These are phyloP conservation scores for Penicillium sp. DNA, from an alignment of 2,329 filamentous ascomycete genomes.

Conservation along the genomic window DNA sequence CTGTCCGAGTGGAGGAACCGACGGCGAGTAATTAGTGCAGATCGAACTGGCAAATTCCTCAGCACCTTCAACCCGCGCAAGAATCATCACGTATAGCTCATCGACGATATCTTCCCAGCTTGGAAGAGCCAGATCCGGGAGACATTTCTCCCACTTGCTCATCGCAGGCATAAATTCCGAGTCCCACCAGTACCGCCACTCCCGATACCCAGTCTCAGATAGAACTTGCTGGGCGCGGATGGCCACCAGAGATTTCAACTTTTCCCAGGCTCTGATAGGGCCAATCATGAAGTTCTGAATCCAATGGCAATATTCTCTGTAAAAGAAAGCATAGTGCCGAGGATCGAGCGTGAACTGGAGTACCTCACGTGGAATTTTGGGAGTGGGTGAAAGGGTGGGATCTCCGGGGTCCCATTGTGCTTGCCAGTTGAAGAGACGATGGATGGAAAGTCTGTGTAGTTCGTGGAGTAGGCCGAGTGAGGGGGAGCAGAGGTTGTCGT, in stretches of 20 bases:
- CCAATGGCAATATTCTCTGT: neutral
- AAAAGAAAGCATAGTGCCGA: constrained; percentile 19
- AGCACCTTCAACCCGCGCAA: constrained; percentile 28
- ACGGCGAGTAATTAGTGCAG: neutral
- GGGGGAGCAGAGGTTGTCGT: constrained; percentile 27
- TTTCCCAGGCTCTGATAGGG: neutral
- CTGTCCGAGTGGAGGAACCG: neutral
- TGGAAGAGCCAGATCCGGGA: constrained; percentile 24
- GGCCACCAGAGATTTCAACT: constrained; percentile 7
- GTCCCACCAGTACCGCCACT: constrained; percentile 28
- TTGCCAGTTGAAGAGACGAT: constrained; percentile 27
- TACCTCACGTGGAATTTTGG: constrained; percentile 27
- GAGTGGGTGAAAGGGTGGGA: constrained; percentile 16
- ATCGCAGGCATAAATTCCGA: constrained; percentile 23
- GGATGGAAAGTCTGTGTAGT: constrained; percentile 23
- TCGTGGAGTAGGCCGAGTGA: neutral
- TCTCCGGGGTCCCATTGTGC: constrained; percentile 8
- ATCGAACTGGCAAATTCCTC: constrained; percentile 10
- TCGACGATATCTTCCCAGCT: constrained; percentile 26
- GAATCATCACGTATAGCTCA: constrained; percentile 24
- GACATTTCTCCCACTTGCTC: constrained; percentile 26
- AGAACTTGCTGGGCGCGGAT: constrained; percentile 12
- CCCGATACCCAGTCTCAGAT: constrained; percentile 10
- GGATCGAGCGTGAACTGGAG: constrained; percentile 26
- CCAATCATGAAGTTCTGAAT: constrained; percentile 7